Conservation (phyloP, 768 basidiomycete genomes). For the Hericium alpestre region DNA sequence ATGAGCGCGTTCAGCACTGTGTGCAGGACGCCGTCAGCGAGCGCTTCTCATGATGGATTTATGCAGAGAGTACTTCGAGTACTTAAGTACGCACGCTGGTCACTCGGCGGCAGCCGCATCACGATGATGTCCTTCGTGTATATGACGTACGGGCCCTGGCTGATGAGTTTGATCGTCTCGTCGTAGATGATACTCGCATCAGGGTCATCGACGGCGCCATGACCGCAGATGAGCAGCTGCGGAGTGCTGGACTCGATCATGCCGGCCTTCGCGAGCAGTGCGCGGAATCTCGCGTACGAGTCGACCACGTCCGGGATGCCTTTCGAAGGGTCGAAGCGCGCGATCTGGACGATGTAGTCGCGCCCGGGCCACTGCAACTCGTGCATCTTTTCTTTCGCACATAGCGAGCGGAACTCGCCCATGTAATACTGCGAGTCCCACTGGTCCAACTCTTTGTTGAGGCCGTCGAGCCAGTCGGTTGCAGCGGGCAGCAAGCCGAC, state of each 20-base stretch:
- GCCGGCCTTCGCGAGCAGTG: constrained; percentile 36
- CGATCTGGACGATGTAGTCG: constrained; percentile 83
- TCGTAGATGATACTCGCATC: constrained; percentile 91
- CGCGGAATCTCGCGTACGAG: constrained; percentile 77
- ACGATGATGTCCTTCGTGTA: constrained; percentile 31
- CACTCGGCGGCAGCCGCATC: constrained; percentile 68
- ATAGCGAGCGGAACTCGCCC: constrained; percentile 75
- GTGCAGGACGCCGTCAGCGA: background rate
- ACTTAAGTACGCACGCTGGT: constrained; percentile 49
- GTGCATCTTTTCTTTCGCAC: constrained; percentile 70
- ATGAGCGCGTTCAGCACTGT: constrained; percentile 79
- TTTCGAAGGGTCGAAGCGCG: constrained; percentile 87
- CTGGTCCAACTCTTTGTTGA: constrained; percentile 77
- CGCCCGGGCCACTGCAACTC: constrained; percentile 71
- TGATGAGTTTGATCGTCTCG: constrained; percentile 54
- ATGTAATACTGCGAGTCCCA: constrained; percentile 87
- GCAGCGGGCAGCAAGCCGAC: constrained; percentile 70
- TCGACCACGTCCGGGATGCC: constrained; percentile 81
- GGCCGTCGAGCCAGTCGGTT: constrained; percentile 88
- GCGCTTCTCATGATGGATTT: too few relatives aligned
- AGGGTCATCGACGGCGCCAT: constrained; percentile 90
- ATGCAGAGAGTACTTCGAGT: background rate
- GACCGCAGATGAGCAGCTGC: constrained; percentile 77
- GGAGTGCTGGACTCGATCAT: constrained; percentile 45
- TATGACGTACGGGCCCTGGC: constrained; percentile 19